Conservation (phyloP, 148 eudicot genomes). For the Rhododendron henanense region DNA sequence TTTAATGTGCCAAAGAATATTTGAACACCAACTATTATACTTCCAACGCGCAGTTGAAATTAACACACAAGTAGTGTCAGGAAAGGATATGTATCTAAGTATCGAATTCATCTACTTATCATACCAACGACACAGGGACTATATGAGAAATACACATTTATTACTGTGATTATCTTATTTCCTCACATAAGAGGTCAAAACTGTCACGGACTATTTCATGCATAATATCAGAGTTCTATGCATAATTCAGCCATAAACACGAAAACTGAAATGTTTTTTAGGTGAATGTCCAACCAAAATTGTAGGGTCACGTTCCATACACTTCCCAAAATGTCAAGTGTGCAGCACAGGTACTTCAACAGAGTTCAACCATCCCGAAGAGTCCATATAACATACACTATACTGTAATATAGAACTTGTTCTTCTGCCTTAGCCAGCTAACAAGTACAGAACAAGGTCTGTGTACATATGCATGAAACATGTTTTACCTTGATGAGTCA, state of each 20-base stretch:
- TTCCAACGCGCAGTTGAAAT: background rate
- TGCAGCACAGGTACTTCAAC: background rate
- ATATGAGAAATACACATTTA: background rate
- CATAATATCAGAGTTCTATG: background rate
- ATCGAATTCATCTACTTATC: background rate
- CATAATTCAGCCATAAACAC: background rate
- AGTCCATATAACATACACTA: background rate
- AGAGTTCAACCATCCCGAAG: background rate
- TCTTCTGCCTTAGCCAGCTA: background rate
- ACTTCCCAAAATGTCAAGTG: background rate
- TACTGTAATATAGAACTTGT: background rate
- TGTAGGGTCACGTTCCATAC: background rate
- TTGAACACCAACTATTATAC: background rate
- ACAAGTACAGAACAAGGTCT: background rate
- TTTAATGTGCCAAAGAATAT: background rate
- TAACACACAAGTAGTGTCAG: background rate
- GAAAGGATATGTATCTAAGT: background rate
- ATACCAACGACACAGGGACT: background rate
- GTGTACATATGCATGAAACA: background rate
- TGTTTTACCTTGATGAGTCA: slow-evolving; percentile 23
- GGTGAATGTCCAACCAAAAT: background rate
- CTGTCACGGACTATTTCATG: background rate
- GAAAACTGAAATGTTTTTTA: background rate
- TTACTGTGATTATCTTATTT: background rate
- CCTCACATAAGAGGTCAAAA: background rate